Base-by-base conservation (phyloP, 75 land plant genomes). In the Azolla pinnata region DNA sequence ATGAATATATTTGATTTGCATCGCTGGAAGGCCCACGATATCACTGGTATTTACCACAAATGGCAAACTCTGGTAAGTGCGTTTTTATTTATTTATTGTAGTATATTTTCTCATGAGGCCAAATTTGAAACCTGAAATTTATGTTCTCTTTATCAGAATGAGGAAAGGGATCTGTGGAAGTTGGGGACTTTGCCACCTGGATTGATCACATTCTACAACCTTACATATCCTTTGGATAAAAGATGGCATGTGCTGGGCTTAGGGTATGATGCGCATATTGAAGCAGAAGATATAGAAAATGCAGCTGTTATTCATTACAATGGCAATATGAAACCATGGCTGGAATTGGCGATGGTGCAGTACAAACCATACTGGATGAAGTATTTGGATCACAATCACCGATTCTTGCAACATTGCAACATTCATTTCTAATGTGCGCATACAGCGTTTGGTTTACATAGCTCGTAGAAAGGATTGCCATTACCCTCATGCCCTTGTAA, bases 1-100 rank as follows among this genome's bases (percentile, higher is more conserved):
- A 74, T 86, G 82, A 86, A 86, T 48, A 53, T 86, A 7, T 77
- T 82, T 70, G 85, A 86, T 62, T 73, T 86, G 33, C 30, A 60
- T 16, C 69, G 61, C 44, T 86, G 90, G 90, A 72, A 73, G 29
- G 31, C 30, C 31, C 60, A 46, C 29, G 66, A 72, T 48, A 31
- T 86, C 33, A 80, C 83, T 25, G 56, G 57, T 0, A 42, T 74
- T 1, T 86, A 82, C 25, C 79, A 78, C 28, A 69, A 70, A 57
- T 82, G 75, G 68, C 49, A 78, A 29, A 48, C 54, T 49, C 0
- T 75, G 79, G 88, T 85, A 75, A 57, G 77, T 29, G 42, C 33
- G 18, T 28, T 42, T 16, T 54, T 46, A 17, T 68, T 29, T 68
- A 1, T 2, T 60, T 24, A 7, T 19, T 2, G 47, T 58, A 4